These are phyloP conservation scores for Herpomyces periplanetae DNA, from an alignment of 2,329 filamentous ascomycete species.

Conservation along the genomic window DNA sequence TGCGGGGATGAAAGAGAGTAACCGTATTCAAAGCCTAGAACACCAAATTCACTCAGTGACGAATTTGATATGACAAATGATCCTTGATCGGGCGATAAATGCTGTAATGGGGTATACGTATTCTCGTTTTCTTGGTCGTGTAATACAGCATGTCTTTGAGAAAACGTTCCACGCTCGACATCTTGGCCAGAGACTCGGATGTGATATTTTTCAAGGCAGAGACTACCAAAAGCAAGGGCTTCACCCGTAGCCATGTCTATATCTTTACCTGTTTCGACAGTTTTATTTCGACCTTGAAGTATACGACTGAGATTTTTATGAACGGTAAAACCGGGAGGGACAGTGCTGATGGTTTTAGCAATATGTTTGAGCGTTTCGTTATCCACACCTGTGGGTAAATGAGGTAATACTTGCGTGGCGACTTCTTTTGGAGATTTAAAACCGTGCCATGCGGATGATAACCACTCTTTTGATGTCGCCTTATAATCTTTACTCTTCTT, in stretches of 20 bases:
- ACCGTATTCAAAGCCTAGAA: slow-evolving; percentile 84
- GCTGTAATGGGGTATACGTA: slow-evolving; percentile 65
- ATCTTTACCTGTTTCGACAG: slow-evolving; percentile 54
- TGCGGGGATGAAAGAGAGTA: slow-evolving; percentile 92
- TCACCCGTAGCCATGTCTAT: slow-evolving; percentile 96
- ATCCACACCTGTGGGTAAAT: slow-evolving; percentile 50
- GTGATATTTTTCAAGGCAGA: slow-evolving; percentile 74
- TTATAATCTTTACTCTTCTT: slow-evolving; percentile 89
- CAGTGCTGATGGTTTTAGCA: slow-evolving; percentile 31
- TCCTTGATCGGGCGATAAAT: slow-evolving; percentile 61
- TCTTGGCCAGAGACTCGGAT: slow-evolving; percentile 93
- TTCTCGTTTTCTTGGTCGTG: slow-evolving; percentile 84
- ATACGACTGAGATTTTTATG: slow-evolving; percentile 96
- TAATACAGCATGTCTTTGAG: slow-evolving; percentile 78
- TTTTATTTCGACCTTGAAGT: slow-evolving; percentile 53
- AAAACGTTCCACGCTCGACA: slow-evolving; percentile 96
- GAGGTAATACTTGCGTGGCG: slow-evolving; percentile 64
- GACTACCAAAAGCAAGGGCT: slow-evolving; percentile 63
- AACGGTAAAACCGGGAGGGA: slow-evolving; percentile 47
- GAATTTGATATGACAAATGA: slow-evolving; percentile 94
- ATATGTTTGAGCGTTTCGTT: slow-evolving; percentile 35
- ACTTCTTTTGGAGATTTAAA: slow-evolving; percentile 98
- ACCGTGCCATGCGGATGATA: slow-evolving; percentile 92
- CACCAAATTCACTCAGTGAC: slow-evolving; percentile 30
- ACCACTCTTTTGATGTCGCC: slow-evolving; percentile 84